Evolutionary conservation across 805 yeast genomes (phyloP).

Genomic region (Cyberlindnera subsufficiens): DNA sequence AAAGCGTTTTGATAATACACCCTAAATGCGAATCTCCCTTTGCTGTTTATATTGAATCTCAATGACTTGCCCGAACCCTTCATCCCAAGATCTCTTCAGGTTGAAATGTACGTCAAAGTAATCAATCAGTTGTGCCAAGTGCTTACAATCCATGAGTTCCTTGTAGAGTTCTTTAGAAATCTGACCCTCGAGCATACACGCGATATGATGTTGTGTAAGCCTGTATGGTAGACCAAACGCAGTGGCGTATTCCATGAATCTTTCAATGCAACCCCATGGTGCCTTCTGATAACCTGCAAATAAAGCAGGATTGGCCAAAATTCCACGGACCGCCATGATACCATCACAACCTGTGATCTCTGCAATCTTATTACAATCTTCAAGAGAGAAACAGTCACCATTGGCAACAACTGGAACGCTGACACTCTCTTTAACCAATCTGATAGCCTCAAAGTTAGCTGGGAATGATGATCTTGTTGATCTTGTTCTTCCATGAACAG

Average conservation of each 20-base stretch:
- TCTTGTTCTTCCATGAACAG: conserved; percentile 90
- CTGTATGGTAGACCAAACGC: conserved; percentile 83
- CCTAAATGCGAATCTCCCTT: conserved; percentile 24
- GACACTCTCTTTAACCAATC: conserved; percentile 42
- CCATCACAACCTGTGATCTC: conserved; percentile 77
- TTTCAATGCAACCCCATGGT: conserved; percentile 90
- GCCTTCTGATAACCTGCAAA: conserved; percentile 69
- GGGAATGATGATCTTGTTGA: conserved; percentile 81
- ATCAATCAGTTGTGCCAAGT: conserved; percentile 62
- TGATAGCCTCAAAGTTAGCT: conserved; percentile 78
- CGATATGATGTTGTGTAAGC: conserved; percentile 79
- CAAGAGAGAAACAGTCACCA: conserved; percentile 80
- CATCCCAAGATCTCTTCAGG: conserved; percentile 60
- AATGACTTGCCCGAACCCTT: conserved; percentile 54
- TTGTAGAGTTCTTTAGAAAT: conserved; percentile 42
- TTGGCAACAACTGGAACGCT: conserved; percentile 88
- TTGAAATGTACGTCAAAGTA: conserved; percentile 75
- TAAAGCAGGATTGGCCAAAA: conserved; percentile 79
- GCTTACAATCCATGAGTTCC: conserved; percentile 57
- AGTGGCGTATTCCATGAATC: conserved; percentile 71
- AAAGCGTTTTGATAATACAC: neutral
- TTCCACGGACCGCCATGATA: conserved; percentile 92
- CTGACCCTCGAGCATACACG: conserved; percentile 72
- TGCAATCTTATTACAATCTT: conserved; percentile 61
- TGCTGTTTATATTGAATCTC: conserved; percentile 38